Evolutionary conservation across 352 stramenopile genomes (phyloP), one percentile per base, ranked within the genome.

Genomic region (Globisporangium spinosum): DNA sequence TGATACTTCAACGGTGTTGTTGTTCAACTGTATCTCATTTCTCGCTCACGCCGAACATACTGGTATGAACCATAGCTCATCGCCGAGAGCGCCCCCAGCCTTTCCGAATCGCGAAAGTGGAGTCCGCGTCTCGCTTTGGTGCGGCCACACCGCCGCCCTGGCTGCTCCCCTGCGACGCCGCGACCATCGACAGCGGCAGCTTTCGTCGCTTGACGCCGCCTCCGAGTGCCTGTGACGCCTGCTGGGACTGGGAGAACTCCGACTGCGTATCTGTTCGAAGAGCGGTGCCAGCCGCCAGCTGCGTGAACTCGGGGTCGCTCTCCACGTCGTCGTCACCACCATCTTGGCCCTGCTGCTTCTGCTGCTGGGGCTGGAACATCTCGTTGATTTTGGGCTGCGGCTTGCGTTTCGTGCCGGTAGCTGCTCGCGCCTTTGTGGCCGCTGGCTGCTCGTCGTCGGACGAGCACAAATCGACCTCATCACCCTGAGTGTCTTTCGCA

Each of bases 121-220:
- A 47, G 4, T 72, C 61, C 29, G 69, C 15, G 35, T 60, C 45
- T 34, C 40, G 59, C 45, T 67, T 71, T 17, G 40, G 17, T 7
- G 47, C 40, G 9, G 29, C 56, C 22, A 20, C 56, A 43, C 27
- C 27, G 20, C 27, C 47, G 59, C 74, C 38, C 27, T 60, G 49
- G 40, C 65, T 63, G 60, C 60, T 76, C 34, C 75, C 77, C 64
- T 91, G 84, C 8, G 84, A 93, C 8, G 74, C 69, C 53, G 77
- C 67, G 0, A 85, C 55, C 85, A 91, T 91, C 13, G 85, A 93
- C 71, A 93, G 49, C 32, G 85, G 85, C 40, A 93, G 64, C 62
- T 89, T 93, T 58, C 85, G 81, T 4, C 85, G 78, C 54, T 84
- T 86, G 15, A 23, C 34, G 8, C 25, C 27, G 5, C 56, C 45